Percentiles rank a stretch among this genome's conserved stretches.
These are phyloP conservation scores for Saccharomyces hybrid DNA, from an alignment of 1,139 yeast genomes.

Conservation along the genomic window DNA sequence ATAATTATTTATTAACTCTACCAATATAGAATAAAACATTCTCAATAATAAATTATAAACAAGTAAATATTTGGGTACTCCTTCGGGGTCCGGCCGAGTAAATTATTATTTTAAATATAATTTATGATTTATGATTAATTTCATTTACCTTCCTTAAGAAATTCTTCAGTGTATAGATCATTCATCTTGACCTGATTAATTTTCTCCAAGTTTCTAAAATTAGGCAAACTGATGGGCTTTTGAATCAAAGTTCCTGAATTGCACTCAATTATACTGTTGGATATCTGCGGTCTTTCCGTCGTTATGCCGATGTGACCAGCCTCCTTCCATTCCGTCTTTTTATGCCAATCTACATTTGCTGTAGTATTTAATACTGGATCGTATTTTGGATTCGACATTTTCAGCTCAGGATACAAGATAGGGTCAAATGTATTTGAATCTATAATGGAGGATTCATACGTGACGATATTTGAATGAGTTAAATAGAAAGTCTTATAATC, in stretches of 20 bases:
- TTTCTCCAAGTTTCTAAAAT: slow-evolving; percentile 56
- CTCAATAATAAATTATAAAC: too few relatives aligned
- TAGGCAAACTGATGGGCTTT: slow-evolving; percentile 43
- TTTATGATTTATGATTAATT: too few relatives aligned
- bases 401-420: slow-evolving; percentile 22
- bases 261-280: slow-evolving; percentile 38
- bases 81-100: too few relatives aligned
- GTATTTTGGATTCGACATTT: slow-evolving; percentile 24
- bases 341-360: slow-evolving; percentile 27
- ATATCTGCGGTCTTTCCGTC: slow-evolving; percentile 49
- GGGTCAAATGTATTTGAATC: slow-evolving; percentile 13
- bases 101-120: too few relatives aligned
- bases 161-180: slow-evolving; percentile 13
- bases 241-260: slow-evolving; percentile 22
- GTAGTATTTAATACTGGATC: slow-evolving; percentile 8
- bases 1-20: too few relatives aligned
- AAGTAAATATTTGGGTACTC: too few relatives aligned
- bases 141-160: slow-evolving; percentile 1
- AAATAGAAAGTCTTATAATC: slow-evolving; percentile 33
- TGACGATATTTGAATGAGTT: slow-evolving; percentile 22
- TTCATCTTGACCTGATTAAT: slow-evolving; percentile 33
- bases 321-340: slow-evolving; percentile 36
- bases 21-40: too few relatives aligned
- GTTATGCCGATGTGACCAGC: slow-evolving; percentile 57
- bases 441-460: slow-evolving; percentile 9